These are phyloP conservation scores for Cenchrus fungigraminus DNA, from an alignment of 176 grass and related monocot genomes.

Conservation along the genomic window DNA sequence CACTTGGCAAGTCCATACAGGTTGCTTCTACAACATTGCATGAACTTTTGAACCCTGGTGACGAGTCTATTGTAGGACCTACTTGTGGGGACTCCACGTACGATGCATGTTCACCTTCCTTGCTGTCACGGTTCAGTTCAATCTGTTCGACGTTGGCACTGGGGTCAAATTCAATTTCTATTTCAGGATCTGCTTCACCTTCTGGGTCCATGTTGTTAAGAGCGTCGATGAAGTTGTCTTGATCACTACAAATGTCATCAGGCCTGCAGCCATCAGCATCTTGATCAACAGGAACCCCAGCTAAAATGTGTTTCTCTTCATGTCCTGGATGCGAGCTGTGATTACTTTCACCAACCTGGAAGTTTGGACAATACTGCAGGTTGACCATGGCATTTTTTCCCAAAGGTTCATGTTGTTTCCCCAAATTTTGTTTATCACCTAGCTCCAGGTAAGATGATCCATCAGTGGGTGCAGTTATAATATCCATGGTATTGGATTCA, in stretches of 20 bases:
- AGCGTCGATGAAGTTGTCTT: constrained; percentile 79
- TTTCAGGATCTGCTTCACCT: constrained; percentile 48
- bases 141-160: constrained; percentile 36
- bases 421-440: constrained; percentile 38
- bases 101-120: constrained; percentile 40
- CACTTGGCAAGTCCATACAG: constrained; percentile 32
- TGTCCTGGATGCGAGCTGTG: background rate
- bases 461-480: constrained; percentile 37
- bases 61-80: constrained; percentile 33
- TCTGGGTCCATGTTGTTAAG: constrained; percentile 63
- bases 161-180: constrained; percentile 40
- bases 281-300: constrained; percentile 30
- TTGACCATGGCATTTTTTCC: constrained; percentile 57
- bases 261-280: constrained; percentile 37
- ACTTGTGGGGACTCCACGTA: constrained; percentile 41
- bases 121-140: constrained; percentile 34
- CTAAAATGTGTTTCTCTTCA: constrained; percentile 26
- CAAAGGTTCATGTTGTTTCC: constrained; percentile 33
- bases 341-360: constrained; percentile 18
- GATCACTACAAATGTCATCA: constrained; percentile 73
- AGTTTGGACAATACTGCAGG: constrained; percentile 32
- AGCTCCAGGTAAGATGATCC: constrained; percentile 31
- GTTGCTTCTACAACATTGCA: constrained; percentile 37
- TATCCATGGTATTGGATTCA: constrained; percentile 30
- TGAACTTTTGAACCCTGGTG: constrained; percentile 31